Conservation (phyloP, 225 moss, liverwort and hornwort species). For the Anthoceros angustus region DNA sequence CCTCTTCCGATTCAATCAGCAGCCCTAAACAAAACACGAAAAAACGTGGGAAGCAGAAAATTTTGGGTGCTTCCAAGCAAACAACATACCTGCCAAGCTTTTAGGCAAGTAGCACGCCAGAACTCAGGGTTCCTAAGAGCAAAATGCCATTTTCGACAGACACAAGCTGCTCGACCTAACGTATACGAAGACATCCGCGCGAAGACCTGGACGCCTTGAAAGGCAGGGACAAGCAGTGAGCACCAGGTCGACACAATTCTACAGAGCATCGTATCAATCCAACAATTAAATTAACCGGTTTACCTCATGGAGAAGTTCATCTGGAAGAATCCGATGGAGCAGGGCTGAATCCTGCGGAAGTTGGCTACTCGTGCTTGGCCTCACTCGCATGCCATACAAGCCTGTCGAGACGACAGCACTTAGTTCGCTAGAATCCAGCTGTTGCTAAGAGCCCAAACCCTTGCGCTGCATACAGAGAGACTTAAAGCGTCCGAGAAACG, state of each 20-base stretch:
- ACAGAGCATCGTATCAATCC: background rate
- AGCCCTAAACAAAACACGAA: background rate
- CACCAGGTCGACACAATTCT: background rate
- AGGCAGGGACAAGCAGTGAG: background rate
- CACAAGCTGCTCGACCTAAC: slow-evolving; percentile 80
- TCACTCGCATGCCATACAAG: slow-evolving; percentile 84
- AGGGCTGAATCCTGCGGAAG: slow-evolving; percentile 51
- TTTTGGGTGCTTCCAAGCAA: background rate
- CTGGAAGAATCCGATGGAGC: slow-evolving; percentile 73
- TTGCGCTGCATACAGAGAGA: background rate
- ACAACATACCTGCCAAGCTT: slow-evolving; percentile 79
- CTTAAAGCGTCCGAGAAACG: slow-evolving; percentile 8
- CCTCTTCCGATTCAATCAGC: background rate
- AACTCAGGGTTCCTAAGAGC: slow-evolving; percentile 52
- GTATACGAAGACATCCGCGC: slow-evolving; percentile 51
- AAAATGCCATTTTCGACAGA: slow-evolving; percentile 95
- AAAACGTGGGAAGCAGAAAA: background rate
- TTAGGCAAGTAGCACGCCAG: slow-evolving; percentile 80
- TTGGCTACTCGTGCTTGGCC: slow-evolving; percentile 77
- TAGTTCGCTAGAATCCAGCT: background rate
- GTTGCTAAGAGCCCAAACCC: background rate
- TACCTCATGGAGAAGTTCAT: slow-evolving; percentile 95
- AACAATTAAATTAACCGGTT: background rate
- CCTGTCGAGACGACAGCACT: slow-evolving; percentile 19
- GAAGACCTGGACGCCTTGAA: slow-evolving; percentile 45